phyloP scores from a whole-genome alignment of 2,329 filamentous ascomycete genomes.

The Sclerotinia borealis region DNA sequence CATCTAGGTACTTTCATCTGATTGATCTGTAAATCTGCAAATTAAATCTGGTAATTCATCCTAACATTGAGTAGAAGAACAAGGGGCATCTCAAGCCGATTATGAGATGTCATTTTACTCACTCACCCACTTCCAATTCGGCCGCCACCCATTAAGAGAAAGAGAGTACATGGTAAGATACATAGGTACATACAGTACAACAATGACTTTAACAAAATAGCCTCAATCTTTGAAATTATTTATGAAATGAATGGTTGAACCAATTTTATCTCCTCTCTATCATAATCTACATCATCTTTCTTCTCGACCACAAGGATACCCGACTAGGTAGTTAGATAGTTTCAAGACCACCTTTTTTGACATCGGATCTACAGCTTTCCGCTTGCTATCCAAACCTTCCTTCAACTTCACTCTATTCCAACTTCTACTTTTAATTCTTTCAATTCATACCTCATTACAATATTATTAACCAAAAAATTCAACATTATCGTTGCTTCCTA shows the following conservation, averaged over 20 bases:
- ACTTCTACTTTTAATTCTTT: background rate
- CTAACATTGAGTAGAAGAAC: background rate
- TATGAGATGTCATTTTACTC: background rate
- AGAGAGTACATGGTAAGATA: background rate
- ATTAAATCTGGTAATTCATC: background rate
- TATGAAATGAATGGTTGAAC: too few species aligned
- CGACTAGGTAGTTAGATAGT: too few species aligned
- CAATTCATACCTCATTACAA: background rate
- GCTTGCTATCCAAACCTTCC: background rate
- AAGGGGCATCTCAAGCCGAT: background rate
- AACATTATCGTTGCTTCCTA: background rate
- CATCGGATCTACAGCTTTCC: slow-evolving; percentile 6
- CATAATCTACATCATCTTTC: background rate
- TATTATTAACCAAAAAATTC: background rate
- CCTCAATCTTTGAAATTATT: too few species aligned
- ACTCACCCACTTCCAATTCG: background rate
- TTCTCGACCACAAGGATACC: slow-evolving; percentile 3
- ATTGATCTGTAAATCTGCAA: background rate
- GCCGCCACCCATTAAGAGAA: background rate
- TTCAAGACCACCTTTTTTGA: slow-evolving; percentile 2
- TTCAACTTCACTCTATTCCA: background rate
- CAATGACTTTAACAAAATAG: background rate
- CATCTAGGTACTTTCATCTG: background rate
- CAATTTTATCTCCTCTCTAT: too few species aligned
- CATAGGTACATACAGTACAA: background rate